Evolutionary conservation across 1,284 basidiomycete genomes (phyloP).

Genomic region (Apiotrichum montevideense): DNA sequence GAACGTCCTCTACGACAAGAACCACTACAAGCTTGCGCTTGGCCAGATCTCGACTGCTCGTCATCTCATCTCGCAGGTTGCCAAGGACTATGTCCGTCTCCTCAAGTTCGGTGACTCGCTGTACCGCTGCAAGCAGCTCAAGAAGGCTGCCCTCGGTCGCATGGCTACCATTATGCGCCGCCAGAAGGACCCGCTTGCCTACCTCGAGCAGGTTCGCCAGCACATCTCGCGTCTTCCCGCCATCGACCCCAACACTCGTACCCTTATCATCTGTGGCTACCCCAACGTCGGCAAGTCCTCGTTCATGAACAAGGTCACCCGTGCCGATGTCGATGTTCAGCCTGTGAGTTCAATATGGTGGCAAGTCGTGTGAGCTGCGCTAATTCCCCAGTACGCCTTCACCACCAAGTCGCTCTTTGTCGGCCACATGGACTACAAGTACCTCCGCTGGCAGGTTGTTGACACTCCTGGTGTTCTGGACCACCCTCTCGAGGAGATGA

Average conservation of each 20-base stretch:
- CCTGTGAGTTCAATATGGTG: constrained; percentile 48
- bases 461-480: constrained; percentile 83
- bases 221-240: constrained; percentile 93
- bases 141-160: constrained; percentile 86
- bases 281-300: constrained; percentile 96
- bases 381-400: constrained; percentile 64
- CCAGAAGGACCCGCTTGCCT: constrained; percentile 92
- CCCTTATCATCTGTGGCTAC: constrained; percentile 90
- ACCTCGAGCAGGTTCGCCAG: constrained; percentile 94
- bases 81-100: constrained; percentile 89
- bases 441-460: constrained; percentile 95
- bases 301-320: constrained; percentile 96
- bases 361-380: no score
- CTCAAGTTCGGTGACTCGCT: constrained; percentile 94
- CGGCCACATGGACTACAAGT: constrained; percentile 94
- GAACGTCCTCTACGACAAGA: constrained; percentile 97
- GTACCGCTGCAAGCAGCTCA: constrained; percentile 94
- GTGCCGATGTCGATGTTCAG: constrained; percentile 94
- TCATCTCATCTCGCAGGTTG: constrained; percentile 90
- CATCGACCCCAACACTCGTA: constrained; percentile 91
- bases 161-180: constrained; percentile 97
- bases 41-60: constrained; percentile 88
- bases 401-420: constrained; percentile 96
- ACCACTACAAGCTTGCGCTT: constrained; percentile 94
- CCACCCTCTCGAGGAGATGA: constrained; percentile 95